phyloP scores from a whole-genome alignment of 352 stramenopile genomes.

The Sclerospora graminicola region DNA sequence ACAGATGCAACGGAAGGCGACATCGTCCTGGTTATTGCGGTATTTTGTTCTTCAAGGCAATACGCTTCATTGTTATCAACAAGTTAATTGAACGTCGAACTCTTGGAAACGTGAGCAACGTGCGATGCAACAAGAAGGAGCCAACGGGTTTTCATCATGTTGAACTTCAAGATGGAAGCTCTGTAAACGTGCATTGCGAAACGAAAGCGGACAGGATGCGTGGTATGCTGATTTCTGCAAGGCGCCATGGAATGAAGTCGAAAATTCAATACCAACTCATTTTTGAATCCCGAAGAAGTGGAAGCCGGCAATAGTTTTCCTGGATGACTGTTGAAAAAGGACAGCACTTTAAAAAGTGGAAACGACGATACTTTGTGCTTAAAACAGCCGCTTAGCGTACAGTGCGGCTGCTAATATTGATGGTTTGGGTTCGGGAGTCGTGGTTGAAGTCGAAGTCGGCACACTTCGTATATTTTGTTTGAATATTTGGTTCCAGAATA shows the following conservation, averaged over 20 bases:
- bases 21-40: constrained; percentile 51
- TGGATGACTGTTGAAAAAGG: constrained; percentile 77
- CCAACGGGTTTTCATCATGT: constrained; percentile 32
- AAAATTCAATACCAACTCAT: constrained; percentile 3
- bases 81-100: constrained; percentile 27
- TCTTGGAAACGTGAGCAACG: constrained; percentile 37
- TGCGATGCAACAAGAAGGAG: constrained; percentile 23
- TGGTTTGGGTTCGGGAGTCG: constrained; percentile 44
- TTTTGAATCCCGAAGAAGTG: too few relatives aligned
- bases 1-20: constrained; percentile 34
- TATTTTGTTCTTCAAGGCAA: constrained; percentile 54
- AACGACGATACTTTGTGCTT: constrained; percentile 68
- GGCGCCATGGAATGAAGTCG: constrained; percentile 10
- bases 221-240: constrained; percentile 40
- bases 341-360: constrained; percentile 79
- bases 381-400: constrained; percentile 55
- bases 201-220: constrained; percentile 27
- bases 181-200: constrained; percentile 37
- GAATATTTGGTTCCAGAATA: constrained; percentile 65
- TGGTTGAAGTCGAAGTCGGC: constrained; percentile 51
- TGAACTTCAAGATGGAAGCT: constrained; percentile 33
- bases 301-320: constrained; percentile 18
- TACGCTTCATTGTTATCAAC: constrained; percentile 44
- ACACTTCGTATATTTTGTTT: constrained; percentile 52
- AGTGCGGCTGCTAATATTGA: constrained; percentile 21